These are phyloP conservation scores for Penicillium fimorum DNA, from an alignment of 495 filamentous ascomycete species.

Conservation along the genomic window DNA sequence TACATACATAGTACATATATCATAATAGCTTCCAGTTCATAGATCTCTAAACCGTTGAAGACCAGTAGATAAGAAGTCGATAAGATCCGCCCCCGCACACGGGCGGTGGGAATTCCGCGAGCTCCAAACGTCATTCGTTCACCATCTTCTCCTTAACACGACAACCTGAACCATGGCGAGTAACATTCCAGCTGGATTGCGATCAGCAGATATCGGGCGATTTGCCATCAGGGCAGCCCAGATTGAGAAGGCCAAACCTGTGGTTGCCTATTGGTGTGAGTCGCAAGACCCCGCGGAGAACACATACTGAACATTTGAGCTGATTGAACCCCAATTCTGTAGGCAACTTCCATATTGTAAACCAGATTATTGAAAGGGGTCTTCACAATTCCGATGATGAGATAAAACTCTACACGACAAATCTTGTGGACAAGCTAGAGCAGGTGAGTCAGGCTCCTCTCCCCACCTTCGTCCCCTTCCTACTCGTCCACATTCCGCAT, in stretches of 20 bases:
- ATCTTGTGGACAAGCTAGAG: conserved; percentile 90
- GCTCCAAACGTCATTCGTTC: conserved; percentile 30
- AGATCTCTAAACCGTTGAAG: background rate
- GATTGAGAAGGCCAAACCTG: conserved; percentile 78
- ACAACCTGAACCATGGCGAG: conserved; percentile 57
- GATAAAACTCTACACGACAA: conserved; percentile 71
- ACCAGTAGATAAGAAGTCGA: conserved; percentile 11
- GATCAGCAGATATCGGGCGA: conserved; percentile 70
- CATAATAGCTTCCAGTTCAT: background rate
- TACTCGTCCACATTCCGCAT: background rate
- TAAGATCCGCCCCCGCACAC: conserved; percentile 23
- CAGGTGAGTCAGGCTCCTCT: conserved; percentile 50
- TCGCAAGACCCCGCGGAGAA: conserved; percentile 20
- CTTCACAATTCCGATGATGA: conserved; percentile 77
- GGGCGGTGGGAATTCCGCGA: conserved; percentile 26
- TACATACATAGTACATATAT: background rate
- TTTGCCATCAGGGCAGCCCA: conserved; percentile 82
- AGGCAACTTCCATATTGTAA: conserved; percentile 93
- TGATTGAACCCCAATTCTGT: conserved; percentile 14
- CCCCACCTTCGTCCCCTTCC: background rate
- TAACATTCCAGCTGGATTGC: conserved; percentile 70
- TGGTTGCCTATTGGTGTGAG: conserved; percentile 93
- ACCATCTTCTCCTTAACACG: background rate
- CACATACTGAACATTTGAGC: conserved; percentile 6
- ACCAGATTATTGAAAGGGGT: conserved; percentile 78